Conservation (phyloP, 2,329 filamentous ascomycete genomes). For the Ciborinia camelliae region DNA sequence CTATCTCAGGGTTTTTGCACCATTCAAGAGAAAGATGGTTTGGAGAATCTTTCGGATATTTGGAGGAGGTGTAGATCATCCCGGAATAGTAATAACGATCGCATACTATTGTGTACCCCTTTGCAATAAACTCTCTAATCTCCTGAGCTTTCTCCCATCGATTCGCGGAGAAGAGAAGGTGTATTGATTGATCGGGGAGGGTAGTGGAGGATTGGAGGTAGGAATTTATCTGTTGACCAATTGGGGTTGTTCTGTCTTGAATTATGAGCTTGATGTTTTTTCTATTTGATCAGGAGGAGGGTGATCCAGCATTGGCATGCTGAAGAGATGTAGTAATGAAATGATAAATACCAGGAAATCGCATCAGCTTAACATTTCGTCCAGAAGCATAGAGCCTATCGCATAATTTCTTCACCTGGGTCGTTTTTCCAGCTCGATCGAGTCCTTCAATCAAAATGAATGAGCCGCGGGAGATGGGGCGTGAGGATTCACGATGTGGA, state of each 20-base stretch:
- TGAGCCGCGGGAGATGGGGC: slow-evolving; percentile 46
- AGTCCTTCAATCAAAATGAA: slow-evolving; percentile 70
- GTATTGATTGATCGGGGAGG: slow-evolving; percentile 67
- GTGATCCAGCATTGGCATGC: not conserved
- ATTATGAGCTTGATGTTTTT: slow-evolving; percentile 6
- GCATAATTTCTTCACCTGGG: slow-evolving; percentile 60
- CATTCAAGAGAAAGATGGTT: slow-evolving; percentile 63
- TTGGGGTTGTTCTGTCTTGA: slow-evolving; percentile 62
- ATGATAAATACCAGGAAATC: slow-evolving; percentile 58
- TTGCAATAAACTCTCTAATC: slow-evolving; percentile 53
- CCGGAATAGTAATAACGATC: slow-evolving; percentile 96
- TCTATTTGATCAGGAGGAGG: not conserved
- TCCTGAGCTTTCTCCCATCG: slow-evolving; percentile 56
- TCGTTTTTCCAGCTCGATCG: slow-evolving; percentile 70
- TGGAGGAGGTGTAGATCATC: slow-evolving; percentile 88
- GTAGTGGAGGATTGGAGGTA: slow-evolving; percentile 60
- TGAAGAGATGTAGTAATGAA: not conserved
- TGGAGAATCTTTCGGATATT: slow-evolving; percentile 57
- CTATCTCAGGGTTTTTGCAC: slow-evolving; percentile 81
- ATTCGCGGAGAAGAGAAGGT: slow-evolving; percentile 71
- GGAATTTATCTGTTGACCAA: slow-evolving; percentile 64
- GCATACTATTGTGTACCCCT: slow-evolving; percentile 73
- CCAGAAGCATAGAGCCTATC: slow-evolving; percentile 50
- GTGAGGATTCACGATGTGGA: slow-evolving; percentile 33
- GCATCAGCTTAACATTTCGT: slow-evolving; percentile 53